Evolutionary conservation across 1,284 basidiomycete species (phyloP).

Genomic region (Dichomitus squalens): DNA sequence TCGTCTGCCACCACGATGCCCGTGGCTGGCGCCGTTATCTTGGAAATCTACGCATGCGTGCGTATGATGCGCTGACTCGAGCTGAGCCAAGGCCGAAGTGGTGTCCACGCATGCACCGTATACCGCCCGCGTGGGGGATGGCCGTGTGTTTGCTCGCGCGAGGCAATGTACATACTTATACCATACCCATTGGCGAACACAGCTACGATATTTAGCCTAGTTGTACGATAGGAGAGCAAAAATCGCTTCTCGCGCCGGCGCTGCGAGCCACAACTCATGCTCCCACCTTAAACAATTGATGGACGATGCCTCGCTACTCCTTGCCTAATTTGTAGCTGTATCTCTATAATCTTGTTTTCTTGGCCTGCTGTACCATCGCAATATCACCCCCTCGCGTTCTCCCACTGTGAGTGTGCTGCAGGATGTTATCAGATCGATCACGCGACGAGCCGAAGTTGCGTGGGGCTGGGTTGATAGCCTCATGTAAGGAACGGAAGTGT

Average conservation of each 20-base stretch:
- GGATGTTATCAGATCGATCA: no score
- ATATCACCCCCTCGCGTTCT: not conserved
- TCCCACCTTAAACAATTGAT: not conserved
- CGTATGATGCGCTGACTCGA: not conserved
- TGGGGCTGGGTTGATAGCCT: no score
- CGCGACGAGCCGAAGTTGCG: no score
- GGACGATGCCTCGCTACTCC: not conserved
- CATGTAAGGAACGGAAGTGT: no score
- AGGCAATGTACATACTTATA: constrained; percentile 7
- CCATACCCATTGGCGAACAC: not conserved
- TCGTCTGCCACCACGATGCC: no score
- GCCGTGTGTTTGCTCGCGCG: no score
- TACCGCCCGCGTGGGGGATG: not conserved
- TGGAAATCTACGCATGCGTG: no score
- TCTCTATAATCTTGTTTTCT: constrained; percentile 12
- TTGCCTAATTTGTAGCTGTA: constrained; percentile 19
- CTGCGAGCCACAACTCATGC: not conserved
- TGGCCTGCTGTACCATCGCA: not conserved
- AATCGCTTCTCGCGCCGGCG: constrained; percentile 7
- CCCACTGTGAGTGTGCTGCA: no score
- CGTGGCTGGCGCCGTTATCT: no score
- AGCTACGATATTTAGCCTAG: not conserved
- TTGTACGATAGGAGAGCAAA: constrained; percentile 4
- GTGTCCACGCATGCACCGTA: not conserved
- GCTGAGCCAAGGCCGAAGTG: not conserved